A percentile compares a stretch with the other conserved stretches of the same genome.
Evolutionary conservation across 2,329 filamentous ascomycete genomes (phyloP).

Genomic region (Pseudocercospora crystallina): DNA sequence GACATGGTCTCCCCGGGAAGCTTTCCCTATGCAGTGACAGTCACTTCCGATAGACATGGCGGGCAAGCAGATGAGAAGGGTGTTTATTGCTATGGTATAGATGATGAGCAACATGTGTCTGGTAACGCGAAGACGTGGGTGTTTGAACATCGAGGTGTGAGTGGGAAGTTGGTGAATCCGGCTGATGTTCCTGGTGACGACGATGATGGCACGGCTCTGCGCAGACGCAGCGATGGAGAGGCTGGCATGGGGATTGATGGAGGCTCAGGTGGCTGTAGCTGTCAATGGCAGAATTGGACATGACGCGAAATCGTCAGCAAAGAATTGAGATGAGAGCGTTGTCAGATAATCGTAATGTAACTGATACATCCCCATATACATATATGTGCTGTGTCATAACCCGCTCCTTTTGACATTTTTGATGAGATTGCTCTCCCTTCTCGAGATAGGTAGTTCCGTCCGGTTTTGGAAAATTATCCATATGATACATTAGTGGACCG

Average conservation of each 20-base stretch:
- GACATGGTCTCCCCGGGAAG: slow-evolving; percentile 55
- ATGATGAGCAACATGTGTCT: slow-evolving; percentile 46
- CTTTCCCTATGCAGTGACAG: slow-evolving; percentile 61
- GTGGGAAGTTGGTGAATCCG: slow-evolving; percentile 51
- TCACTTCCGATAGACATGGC: slow-evolving; percentile 62
- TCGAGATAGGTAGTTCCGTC: neutral
- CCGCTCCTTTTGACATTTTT: no score
- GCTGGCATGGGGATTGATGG: slow-evolving; percentile 55
- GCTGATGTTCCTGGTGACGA: slow-evolving; percentile 45
- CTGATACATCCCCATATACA: no score
- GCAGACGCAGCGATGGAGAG: slow-evolving; percentile 14
- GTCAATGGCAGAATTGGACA: slow-evolving; percentile 55
- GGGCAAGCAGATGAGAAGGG: slow-evolving; percentile 55
- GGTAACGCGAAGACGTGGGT: slow-evolving; percentile 48
- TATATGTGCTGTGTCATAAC: no score
- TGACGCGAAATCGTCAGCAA: no score
- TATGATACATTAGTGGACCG: slow-evolving; percentile 7
- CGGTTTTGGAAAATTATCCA: neutral
- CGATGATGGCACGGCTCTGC: neutral
- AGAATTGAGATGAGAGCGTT: no score
- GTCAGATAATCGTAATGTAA: no score
- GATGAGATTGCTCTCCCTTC: slow-evolving; percentile 2
- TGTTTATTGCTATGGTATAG: slow-evolving; percentile 61
- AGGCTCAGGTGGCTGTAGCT: slow-evolving; percentile 60
- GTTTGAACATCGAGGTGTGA: slow-evolving; percentile 53